Evolutionary conservation across 2,329 filamentous ascomycete genomes (phyloP), one percentile per base, ranked within the genome.

Genomic region (Xylariaceae sp.): DNA sequence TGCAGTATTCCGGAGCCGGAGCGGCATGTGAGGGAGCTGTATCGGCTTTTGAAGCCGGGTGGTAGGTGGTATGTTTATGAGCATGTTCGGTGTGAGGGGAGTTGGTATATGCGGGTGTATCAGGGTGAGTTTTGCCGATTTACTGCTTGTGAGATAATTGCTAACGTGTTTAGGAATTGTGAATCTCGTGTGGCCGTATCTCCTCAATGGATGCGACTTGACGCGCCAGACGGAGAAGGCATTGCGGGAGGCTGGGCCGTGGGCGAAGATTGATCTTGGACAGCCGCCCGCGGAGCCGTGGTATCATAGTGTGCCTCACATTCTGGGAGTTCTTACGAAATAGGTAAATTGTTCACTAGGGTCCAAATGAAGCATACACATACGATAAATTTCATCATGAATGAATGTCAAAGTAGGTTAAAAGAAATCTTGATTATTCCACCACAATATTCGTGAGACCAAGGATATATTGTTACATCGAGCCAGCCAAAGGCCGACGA

Each of bases 31-130:
- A 72, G 71, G 58, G 77, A 80, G 62, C 70, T 88, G 35, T 86
- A 86, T 69, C 72, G 75, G 37, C 79, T 81, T 55, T 74, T 88
- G 60, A 86, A 84, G 72, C 80, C 81, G 4, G 85, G 85, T 4
- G 85, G 85, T 0, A 74, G 80, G 44, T 87, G 84, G 83, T 84
- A 85, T 61, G 77, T 84, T 0, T 87, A 80, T 64, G 85, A 88
- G 73, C 85, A 88, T 66, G 82, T 88, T 45, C 68, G 71, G 57
- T 72, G 71, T 53, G 72, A 73, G 49, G 65, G 70, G 3, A 74
- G 73, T 8, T 73, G 74, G 66, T 67, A 72, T 23, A 74, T 84
- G 66, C 61, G 66, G 10, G 55, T 73, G 13, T 84, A 84, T 68
- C 82, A 85, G 67, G 72, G 82, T 82, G 66, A 73, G 81, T 75